Evolutionary conservation across 2,329 filamentous ascomycete species (phyloP), one percentile per base, ranked within the genome.

Genomic region (Fusarium beomiforme): DNA sequence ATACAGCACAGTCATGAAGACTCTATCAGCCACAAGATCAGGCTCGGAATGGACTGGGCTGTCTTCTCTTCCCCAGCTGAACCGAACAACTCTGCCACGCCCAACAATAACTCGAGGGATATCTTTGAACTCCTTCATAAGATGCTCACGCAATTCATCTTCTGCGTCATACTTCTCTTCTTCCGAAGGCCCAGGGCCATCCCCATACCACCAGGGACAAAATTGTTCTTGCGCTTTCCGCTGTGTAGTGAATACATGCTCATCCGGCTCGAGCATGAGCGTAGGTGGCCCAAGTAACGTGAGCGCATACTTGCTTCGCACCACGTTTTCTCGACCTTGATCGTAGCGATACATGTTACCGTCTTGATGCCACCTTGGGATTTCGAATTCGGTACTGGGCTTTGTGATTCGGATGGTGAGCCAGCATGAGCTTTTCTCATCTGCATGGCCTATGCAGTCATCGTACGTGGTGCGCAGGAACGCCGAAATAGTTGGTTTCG

Each of bases 11-110:
- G 34, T 61, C 43, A 62, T 61, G 1, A 62, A 62, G 3, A 61
- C 11, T 42, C 59, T 50, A 11, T 61, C 56, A 12, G 34, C 31
- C 1, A 31, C 13, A 8, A 62, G n/a, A 24, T 62, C 17, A 14
- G 59, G 59, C 6, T 62, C 59, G n/a, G 59, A 62, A 36, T 62
- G 56, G 1, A 61, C 9, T 1, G 59, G 59, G 1, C 59, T 62
- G 0, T 61, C 17, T 13, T 19, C 56, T 2, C 29, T 16, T 6
- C 59, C 59, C 42, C 59, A 62, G 5, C 29, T 51, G 2, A 62
- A 62, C 6, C 59, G 56, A 14, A 61, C 57, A 1, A 62, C 19
- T 51, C 61, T 12, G 0, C 57, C 56, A 1, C 19, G 43, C 8
- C 42, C 57, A 31, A 50, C 29, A 5, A 42, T 9, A 6, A 61